Conservation (phyloP, 169 alveolate species). For the Cryptosporidium xiaoi region DNA sequence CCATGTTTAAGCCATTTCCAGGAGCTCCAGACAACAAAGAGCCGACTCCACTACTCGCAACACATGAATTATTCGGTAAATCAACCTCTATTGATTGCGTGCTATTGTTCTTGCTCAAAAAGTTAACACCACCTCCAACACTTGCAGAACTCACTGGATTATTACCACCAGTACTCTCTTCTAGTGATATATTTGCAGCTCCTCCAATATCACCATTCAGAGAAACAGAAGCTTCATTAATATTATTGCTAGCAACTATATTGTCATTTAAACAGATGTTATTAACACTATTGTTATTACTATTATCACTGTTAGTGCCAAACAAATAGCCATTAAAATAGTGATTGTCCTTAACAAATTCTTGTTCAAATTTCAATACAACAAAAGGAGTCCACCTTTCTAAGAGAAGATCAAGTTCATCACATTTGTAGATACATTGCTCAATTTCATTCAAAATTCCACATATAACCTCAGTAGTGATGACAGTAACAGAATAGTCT, state of each 20-base stretch:
- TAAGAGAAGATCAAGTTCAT: slow-evolving; percentile 37
- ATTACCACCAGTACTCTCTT: neutral
- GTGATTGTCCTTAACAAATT: slow-evolving; percentile 1
- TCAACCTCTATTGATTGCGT: neutral
- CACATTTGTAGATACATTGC: slow-evolving; percentile 52
- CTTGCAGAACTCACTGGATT: neutral
- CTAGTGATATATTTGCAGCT: neutral
- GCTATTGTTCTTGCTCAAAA: neutral
- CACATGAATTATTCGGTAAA: too few relatives aligned
- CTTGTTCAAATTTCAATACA: slow-evolving; percentile 33
- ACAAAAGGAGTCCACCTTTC: slow-evolving; percentile 68
- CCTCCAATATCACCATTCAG: neutral
- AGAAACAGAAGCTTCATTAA: neutral
- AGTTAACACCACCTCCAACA: neutral
- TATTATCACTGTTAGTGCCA: neutral
- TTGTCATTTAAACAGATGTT: neutral
- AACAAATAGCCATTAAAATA: neutral
- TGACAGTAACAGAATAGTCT: neutral
- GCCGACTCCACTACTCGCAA: too few relatives aligned
- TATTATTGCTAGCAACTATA: neutral
- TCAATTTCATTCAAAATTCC: slow-evolving; percentile 66
- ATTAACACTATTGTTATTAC: neutral
- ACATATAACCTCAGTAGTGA: slow-evolving; percentile 57
- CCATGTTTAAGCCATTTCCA: too few relatives aligned
- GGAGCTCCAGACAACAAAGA: too few relatives aligned